Percentiles rank a stretch among this genome's conserved stretches.
Evolutionary conservation across 768 basidiomycete genomes (phyloP).

Genomic region (Kwoniella botswanensis): DNA sequence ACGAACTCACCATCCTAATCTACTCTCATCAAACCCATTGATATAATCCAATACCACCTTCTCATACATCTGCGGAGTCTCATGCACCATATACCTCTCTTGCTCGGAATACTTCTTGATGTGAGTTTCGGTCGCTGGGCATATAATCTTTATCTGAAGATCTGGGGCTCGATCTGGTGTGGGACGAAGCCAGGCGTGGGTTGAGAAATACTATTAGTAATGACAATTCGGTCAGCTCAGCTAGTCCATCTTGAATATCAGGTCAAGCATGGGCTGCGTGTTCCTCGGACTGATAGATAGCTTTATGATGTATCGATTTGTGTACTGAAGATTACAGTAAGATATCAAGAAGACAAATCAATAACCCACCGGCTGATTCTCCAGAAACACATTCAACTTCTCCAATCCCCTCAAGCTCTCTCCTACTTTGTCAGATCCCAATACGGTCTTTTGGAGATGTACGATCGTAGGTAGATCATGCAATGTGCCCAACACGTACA

Average conservation of each 20-base stretch:
- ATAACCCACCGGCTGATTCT: conserved; percentile 69
- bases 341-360: neutral
- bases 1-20: conserved; percentile 75
- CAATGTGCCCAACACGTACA: conserved; percentile 21
- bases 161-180: conserved; percentile 63
- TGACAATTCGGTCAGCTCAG: neutral
- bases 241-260: neutral
- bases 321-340: neutral
- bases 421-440: conserved; percentile 35
- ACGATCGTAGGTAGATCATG: conserved; percentile 21
- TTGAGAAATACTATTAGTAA: conserved; percentile 73
- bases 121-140: conserved; percentile 87
- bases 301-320: too few relatives aligned
- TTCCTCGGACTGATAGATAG: too few relatives aligned
- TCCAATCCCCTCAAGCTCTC: conserved; percentile 46
- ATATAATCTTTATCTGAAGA: conserved; percentile 81
- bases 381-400: conserved; percentile 74
- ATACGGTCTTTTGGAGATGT: conserved; percentile 44
- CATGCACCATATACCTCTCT: conserved; percentile 71
- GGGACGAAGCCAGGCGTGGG: conserved; percentile 70
- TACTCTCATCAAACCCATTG: conserved; percentile 69
- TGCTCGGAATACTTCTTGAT: conserved; percentile 88
- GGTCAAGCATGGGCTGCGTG: too few relatives aligned
- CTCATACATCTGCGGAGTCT: conserved; percentile 80
- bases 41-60: conserved; percentile 79